Evolutionary conservation across 441 rosid genomes (phyloP), one percentile per base, ranked within the genome.

Genomic region (Metrosideros polymorpha): DNA sequence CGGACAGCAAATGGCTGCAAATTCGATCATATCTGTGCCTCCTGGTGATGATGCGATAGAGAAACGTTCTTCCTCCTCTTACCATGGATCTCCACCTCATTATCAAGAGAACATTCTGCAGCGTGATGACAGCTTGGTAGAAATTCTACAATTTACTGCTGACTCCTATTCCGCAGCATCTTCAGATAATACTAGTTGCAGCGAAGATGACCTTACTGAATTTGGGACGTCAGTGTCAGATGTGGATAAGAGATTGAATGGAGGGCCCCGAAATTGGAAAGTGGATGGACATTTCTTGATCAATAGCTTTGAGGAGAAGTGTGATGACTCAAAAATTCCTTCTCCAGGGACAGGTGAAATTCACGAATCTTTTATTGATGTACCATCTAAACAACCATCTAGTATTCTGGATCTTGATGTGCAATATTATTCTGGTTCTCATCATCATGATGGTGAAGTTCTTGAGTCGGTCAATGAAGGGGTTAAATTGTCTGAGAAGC

Each of bases 101-200:
- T 97, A 95, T 85, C 92, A 89, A 86, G 93, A 94, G 89, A 98
- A 96, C 92, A 93, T 97, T 89, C 89, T 97, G 91, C 94, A 93
- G 84, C 98, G 97, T 59, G 95, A 98, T 56, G 95, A 93, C 83
- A 92, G 94, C 89, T 91, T 97, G 84, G 98, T 95, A 88, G 98
- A 95, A 89, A 93, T 94, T 89, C 89, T 97, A 91, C 99, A 95
- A 93, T 93, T 95, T 45, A 93, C 99, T 89, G 99, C 95, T 14
- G 97, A 94, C 77, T 95, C 99, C 87, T 95, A 84, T 90, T 95
- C 98, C 17, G 89, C 93, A 86, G 95, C 91, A 86, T 95, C 99
- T 85, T 94, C 97, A 87, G 96, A 97, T 88, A 95, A 94, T 89
- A 94, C 96, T 77, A 97, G 98, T 90, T 89, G 94, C 85, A 94